Evolutionary conservation across 2,329 filamentous ascomycete species (phyloP).

Genomic region (Lachnellula cervina): DNA sequence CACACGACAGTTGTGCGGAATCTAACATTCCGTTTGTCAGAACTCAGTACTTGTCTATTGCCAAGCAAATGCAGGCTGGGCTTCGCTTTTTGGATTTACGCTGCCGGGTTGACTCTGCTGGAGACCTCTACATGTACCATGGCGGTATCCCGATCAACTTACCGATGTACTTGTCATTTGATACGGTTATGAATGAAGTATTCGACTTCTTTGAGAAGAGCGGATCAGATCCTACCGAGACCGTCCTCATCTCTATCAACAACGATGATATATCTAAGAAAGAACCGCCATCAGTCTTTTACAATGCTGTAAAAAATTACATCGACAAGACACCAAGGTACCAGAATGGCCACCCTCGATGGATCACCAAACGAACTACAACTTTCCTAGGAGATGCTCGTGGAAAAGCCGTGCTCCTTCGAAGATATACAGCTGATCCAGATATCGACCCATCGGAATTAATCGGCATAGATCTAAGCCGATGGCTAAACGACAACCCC

Average conservation of each 20-base stretch:
- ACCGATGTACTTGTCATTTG: conserved; percentile 55
- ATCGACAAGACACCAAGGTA: conserved; percentile 37
- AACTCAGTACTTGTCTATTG: conserved; percentile 60
- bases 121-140: conserved; percentile 63
- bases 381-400: conserved; percentile 58
- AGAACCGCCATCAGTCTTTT: conserved; percentile 48
- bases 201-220: conserved; percentile 51
- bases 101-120: conserved; percentile 49
- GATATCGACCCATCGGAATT: conserved; percentile 28
- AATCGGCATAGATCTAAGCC: conserved; percentile 35
- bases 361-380: conserved; percentile 56
- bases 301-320: conserved; percentile 49
- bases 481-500: conserved; percentile 62
- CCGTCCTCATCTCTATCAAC: conserved; percentile 63
- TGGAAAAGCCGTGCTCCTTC: conserved; percentile 62
- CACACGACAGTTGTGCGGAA: conserved; percentile 59
- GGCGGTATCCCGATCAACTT: conserved; percentile 66
- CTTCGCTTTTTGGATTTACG: conserved; percentile 70
- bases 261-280: conserved; percentile 57
- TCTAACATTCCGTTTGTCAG: conserved; percentile 62
- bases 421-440: conserved; percentile 54
- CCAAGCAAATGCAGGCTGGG: conserved; percentile 63
- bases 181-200: conserved; percentile 54
- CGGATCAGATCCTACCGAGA: conserved; percentile 54
- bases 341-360: conserved; percentile 38